Evolutionary conservation across 495 filamentous ascomycete species (phyloP).

Genomic region (Mycothermus thermophilus): DNA sequence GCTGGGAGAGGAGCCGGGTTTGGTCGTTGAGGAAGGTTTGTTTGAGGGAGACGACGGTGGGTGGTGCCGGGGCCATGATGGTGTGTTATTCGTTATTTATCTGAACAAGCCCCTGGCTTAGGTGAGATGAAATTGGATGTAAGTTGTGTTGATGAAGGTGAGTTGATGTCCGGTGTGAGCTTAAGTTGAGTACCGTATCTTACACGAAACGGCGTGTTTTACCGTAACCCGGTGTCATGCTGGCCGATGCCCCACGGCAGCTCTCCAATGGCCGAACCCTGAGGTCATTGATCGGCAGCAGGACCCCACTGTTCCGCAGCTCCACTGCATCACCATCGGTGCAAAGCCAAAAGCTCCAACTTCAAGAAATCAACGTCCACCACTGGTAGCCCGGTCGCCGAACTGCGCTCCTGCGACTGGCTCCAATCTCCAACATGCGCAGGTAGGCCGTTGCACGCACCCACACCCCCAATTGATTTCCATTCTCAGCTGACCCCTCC

Average conservation of each 20-base stretch:
- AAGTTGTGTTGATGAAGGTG: neutral
- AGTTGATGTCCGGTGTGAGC: too few relatives aligned
- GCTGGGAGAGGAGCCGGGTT: conserved; percentile 45
- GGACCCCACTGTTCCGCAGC: too few relatives aligned
- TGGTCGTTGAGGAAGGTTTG: conserved; percentile 49
- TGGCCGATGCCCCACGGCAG: conserved; percentile 6
- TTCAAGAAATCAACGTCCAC: neutral
- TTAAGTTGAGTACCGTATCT: too few relatives aligned
- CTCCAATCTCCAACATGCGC: conserved; percentile 15
- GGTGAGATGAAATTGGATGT: too few relatives aligned
- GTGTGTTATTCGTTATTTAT: neutral
- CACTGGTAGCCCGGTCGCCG: neutral
- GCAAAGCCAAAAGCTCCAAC: neutral
- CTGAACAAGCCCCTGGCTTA: too few relatives aligned
- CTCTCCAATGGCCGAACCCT: conserved; percentile 15
- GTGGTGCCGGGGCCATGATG: conserved; percentile 21
- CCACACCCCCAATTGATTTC: neutral
- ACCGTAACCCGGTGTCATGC: too few relatives aligned
- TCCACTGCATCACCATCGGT: neutral
- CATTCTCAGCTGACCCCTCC: neutral
- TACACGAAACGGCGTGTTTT: too few relatives aligned
- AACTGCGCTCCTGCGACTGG: conserved; percentile 9
- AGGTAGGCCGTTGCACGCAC: conserved; percentile 4
- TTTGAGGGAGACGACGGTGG: conserved; percentile 48
- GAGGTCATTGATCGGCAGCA: conserved; percentile 16